A percentile compares a stretch with the other conserved stretches of the same genome.
These are phyloP conservation scores for Pythium brassicae DNA, from an alignment of 352 stramenopile genomes.

Conservation along the genomic window DNA sequence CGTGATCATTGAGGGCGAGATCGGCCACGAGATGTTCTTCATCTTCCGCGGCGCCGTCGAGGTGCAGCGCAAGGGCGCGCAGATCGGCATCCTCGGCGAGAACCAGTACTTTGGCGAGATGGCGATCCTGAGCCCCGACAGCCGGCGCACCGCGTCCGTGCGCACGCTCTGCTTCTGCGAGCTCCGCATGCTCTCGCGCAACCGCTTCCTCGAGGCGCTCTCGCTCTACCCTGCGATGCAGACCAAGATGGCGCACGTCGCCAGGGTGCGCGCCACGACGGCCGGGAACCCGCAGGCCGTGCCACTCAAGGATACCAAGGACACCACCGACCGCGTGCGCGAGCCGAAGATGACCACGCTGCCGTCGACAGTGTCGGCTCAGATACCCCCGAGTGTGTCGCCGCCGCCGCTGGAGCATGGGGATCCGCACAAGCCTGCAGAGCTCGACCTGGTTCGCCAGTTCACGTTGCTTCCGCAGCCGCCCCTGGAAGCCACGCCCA, in stretches of 20 bases:
- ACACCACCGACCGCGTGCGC: conserved; percentile 14
- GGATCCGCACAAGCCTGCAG: background rate
- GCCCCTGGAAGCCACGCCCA: background rate
- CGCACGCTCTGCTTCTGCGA: conserved; percentile 79
- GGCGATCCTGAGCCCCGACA: conserved; percentile 77
- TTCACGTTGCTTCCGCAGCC: background rate
- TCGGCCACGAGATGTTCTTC: conserved; percentile 85
- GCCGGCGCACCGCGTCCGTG: conserved; percentile 62
- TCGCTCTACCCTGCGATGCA: conserved; percentile 68
- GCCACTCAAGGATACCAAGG: conserved; percentile 13
- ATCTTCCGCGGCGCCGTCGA: conserved; percentile 79
- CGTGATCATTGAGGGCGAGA: conserved; percentile 77
- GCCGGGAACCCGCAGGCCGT: conserved; percentile 11
- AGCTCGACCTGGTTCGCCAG: background rate
- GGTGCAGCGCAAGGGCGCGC: conserved; percentile 48
- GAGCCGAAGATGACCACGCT: background rate
- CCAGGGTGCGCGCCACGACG: conserved; percentile 20
- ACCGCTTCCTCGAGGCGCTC: conserved; percentile 75
- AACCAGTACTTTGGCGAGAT: conserved; percentile 86
- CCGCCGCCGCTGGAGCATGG: background rate
- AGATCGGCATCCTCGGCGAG: conserved; percentile 64
- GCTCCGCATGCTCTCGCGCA: conserved; percentile 71
- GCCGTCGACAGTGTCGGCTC: background rate
- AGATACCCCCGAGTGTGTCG: background rate
- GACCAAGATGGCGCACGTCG: conserved; percentile 52